Evolutionary conservation across 148 eudicot species (phyloP), one percentile per base, ranked within the genome.

Genomic region (Rhododendron ovatum): DNA sequence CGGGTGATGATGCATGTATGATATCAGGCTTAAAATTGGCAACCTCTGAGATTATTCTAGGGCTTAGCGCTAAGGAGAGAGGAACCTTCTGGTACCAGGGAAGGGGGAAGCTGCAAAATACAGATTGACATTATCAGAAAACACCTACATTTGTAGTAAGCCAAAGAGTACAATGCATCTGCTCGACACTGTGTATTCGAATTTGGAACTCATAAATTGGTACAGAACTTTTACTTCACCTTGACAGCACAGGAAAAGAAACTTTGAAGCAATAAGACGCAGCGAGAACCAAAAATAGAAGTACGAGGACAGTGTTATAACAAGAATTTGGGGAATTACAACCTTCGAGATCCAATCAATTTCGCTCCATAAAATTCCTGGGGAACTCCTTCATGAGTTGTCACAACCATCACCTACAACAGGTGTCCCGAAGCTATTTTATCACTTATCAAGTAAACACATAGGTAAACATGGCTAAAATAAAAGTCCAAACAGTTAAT

Each of bases 311-410:
- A 75, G 28, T 48, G 47, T 6, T 20, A 86, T 75, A n/a, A 76
- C 11, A 41, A 82, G 48, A 14, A 30, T 15, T 35, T 33, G 33
- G 57, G 57, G 75, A 65, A 26, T 30, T 9, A 24, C 83, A 81
- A 95, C 99, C 99, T 96, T 74, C 91, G 91, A 81, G 99, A 96
- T 84, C 99, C 99, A 85, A 96, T 92, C 83, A 93, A 87, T 89
- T 95, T 91, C 65, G 99, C 99, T 87, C 99, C 99, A 89, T 96
- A 92, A 88, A 96, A 96, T 85, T 96, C 99, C 61, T 92, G 67
- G n/a, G 99, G 99, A 69, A 96, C 96, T 87, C 99, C 99, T 94
- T 95, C 99, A 89, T 95, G 98, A 22, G 99, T 96, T 63, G 99
- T 96, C 84, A 96, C 93, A 86, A 96, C 99, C 93, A 96, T 92